A percentile compares a stretch with the other conserved stretches of the same genome.
These are phyloP conservation scores for Exserohilum turcica DNA, from an alignment of 2,329 filamentous ascomycete genomes.

Conservation along the genomic window DNA sequence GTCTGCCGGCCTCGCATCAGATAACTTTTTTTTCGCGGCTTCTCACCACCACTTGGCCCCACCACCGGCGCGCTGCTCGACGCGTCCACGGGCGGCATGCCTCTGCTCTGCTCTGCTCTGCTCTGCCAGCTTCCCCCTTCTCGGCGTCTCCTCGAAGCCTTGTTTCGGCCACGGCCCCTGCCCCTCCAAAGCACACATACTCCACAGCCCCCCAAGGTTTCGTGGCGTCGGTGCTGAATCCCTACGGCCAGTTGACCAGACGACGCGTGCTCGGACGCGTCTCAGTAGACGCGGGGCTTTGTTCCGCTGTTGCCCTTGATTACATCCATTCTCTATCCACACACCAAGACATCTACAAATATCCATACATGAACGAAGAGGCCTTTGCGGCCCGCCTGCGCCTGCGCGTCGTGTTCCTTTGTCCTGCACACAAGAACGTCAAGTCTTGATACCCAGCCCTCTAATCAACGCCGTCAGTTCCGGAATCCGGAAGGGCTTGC, in stretches of 20 bases:
- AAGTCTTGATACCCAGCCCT: neutral
- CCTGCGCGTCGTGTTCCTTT: neutral
- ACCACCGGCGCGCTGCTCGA: slow-evolving; percentile 9
- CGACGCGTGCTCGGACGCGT: slow-evolving; percentile 17
- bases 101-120: too few species aligned
- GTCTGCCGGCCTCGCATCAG: slow-evolving; percentile 28
- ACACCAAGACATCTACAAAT: neutral
- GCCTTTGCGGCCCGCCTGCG: neutral
- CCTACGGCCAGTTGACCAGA: slow-evolving; percentile 11
- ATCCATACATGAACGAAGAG: neutral
- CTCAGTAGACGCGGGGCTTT: slow-evolving; percentile 4
- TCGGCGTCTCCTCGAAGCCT: neutral
- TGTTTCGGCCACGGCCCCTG: neutral
- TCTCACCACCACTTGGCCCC: slow-evolving; percentile 2
- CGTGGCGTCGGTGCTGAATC: slow-evolving; percentile 2
- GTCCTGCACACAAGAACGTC: neutral
- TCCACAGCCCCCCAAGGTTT: slow-evolving; percentile 1
- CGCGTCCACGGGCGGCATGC: neutral
- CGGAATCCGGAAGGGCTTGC: slow-evolving; percentile 68
- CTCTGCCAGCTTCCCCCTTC: too few species aligned
- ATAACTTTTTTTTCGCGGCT: slow-evolving; percentile 31
- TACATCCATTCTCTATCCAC: neutral
- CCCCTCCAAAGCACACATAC: slow-evolving; percentile 1
- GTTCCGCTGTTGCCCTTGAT: neutral
- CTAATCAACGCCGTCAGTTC: slow-evolving; percentile 5